These are phyloP conservation scores for Solidago caesia DNA, from an alignment of 129 eudicot genomes.

Conservation along the genomic window DNA sequence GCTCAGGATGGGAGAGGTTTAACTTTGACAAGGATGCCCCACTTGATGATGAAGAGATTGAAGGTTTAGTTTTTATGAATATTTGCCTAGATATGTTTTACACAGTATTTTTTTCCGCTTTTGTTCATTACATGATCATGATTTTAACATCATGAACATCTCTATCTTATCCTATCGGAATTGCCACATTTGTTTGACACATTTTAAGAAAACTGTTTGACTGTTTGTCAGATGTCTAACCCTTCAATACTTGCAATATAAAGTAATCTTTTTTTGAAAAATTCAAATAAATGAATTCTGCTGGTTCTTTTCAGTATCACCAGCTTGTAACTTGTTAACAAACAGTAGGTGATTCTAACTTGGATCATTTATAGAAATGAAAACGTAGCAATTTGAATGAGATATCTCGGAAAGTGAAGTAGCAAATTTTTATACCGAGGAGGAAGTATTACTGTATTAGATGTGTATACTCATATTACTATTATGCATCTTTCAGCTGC, in stretches of 20 bases:
- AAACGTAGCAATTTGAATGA: neutral
- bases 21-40: constrained; percentile 96
- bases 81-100: neutral
- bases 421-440: neutral
- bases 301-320: neutral
- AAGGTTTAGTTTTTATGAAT: constrained; percentile 48
- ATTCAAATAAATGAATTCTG: no score
- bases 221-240: neutral
- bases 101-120: constrained; percentile 1
- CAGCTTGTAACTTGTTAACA: neutral
- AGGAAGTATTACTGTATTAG: neutral
- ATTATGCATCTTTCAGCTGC: constrained; percentile 40
- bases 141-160: neutral
- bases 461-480: constrained; percentile 6
- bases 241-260: neutral
- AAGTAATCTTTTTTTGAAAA: no score
- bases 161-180: neutral
- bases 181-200: neutral
- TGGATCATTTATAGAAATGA: neutral
- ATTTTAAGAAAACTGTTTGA: neutral
- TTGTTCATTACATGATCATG: neutral
- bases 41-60: constrained; percentile 85
- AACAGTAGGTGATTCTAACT: neutral
- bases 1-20: constrained; percentile 96
- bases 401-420: neutral